Base-by-base conservation (phyloP, 352 stramenopile genomes). In the Phytophthora ohioensis region DNA sequence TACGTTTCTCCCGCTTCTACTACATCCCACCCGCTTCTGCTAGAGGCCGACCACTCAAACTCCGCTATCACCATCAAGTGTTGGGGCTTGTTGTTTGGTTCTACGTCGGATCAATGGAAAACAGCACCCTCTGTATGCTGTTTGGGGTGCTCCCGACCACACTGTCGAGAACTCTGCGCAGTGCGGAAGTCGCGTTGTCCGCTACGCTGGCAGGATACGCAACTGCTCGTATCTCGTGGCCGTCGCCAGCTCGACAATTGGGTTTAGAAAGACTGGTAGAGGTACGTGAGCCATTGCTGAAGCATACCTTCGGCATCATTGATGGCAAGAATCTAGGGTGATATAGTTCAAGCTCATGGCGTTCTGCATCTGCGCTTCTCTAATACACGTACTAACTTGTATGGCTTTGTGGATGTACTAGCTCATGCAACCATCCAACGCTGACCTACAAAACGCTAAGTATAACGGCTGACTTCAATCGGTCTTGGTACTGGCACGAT, bases 31-130 rank as follows among this genome's bases (percentile, higher is more conserved):
- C 17, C 12, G 5, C 27, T 3, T 8, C 4, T 31, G 35, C 46
- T 7, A 15, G 58, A 13, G 36, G 58, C 11, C 35, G 46, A 1
- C 58, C 36, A 12, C 46, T 27, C 35, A 57, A 57, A 36, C 35
- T 57, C 4, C 48, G 27, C 4, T 56, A 65, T 12, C 57, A 57
- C 27, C 57, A 65, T 27, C 57, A 66, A 32, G 27, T 57, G 2
- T n/a, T 57, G 17, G 58, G 47, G 3, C 35, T 57, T 1, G 38
- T 66, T 5, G 21, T 66, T 10, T 49, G 34, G 2, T 66, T 57
- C 35, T 51, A 66, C 30, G 47, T 66, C 6, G 58, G 58, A 3
- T 52, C 46, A 2, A 57, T 66, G 58, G 47, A 51, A 30, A 47
- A 43, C 13, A 35, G 27, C 36, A 57, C 15, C 2, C 39, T 53